These are phyloP conservation scores for Pelargonium fulgidum DNA, from an alignment of 441 rosid species.

Conservation along the genomic window DNA sequence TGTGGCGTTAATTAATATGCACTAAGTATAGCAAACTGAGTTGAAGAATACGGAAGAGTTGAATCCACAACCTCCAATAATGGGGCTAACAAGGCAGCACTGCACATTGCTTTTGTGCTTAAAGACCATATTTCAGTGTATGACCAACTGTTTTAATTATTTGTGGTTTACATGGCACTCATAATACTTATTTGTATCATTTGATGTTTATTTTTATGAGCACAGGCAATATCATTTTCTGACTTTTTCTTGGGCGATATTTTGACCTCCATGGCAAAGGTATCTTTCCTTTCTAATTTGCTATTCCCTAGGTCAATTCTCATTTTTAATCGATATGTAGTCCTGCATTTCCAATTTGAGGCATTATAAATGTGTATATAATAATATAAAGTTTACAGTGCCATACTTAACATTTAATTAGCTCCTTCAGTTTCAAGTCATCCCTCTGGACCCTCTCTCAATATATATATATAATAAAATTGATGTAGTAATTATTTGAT, in stretches of 20 bases:
- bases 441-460: too few species aligned
- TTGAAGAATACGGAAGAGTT: neutral
- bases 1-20: neutral
- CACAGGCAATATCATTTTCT: constrained; percentile 76
- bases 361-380: neutral
- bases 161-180: constrained; percentile 8
- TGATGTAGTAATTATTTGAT: too few species aligned
- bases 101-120: neutral
- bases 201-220: constrained; percentile 21
- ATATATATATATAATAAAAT: too few species aligned
- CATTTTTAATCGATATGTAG: neutral
- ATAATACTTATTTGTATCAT: constrained; percentile 10
- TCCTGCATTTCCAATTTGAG: neutral
- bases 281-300: constrained; percentile 14
- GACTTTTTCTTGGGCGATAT: constrained; percentile 98
- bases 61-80: neutral
- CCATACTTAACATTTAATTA: too few species aligned
- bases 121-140: neutral
- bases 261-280: constrained; percentile 96
- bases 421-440: too few species aligned
- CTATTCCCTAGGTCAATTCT: neutral
- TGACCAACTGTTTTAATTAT: constrained; percentile 5
- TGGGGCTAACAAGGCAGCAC: neutral
- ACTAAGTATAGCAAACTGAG: neutral
- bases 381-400: neutral